Evolutionary conservation across 805 yeast genomes (phyloP).

Genomic region (Starmerella bombicola): DNA sequence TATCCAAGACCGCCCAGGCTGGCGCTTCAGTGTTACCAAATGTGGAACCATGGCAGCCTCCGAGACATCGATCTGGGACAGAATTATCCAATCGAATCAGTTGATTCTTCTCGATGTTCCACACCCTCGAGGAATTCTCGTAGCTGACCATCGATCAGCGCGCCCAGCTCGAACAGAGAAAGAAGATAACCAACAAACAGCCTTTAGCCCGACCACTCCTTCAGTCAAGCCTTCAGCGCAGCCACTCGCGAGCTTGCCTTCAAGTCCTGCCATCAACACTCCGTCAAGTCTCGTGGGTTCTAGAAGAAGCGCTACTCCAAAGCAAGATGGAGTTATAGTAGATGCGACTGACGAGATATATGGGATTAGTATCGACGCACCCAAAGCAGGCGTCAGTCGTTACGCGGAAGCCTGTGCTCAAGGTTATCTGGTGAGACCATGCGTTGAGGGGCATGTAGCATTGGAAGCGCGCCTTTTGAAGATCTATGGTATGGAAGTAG

Average conservation of each 20-base stretch:
- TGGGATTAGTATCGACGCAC: conserved; percentile 14
- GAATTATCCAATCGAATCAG: conserved; percentile 3
- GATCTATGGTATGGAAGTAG: conserved; percentile 4
- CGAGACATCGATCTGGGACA: conserved; percentile 27
- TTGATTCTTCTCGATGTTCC: conserved; percentile 17
- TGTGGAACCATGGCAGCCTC: conserved; percentile 28
- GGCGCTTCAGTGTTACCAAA: conserved; percentile 30
- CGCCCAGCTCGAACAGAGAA: background rate
- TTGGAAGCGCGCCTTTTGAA: conserved; percentile 15
- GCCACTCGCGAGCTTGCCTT: background rate
- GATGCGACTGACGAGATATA: conserved; percentile 16
- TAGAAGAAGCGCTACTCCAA: background rate
- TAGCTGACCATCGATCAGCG: background rate
- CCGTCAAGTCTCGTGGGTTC: background rate
- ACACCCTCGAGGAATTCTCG: conserved; percentile 13
- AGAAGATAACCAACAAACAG: background rate
- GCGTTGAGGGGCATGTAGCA: conserved; percentile 3
- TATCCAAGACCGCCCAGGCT: conserved; percentile 15
- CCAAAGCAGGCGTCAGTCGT: conserved; percentile 9
- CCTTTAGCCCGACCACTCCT: background rate
- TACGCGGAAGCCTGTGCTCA: conserved; percentile 14
- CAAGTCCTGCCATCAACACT: background rate
- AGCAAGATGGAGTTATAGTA: conserved; percentile 11
- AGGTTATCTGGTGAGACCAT: conserved; percentile 20
- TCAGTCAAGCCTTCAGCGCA: background rate